Evolutionary conservation across 495 filamentous ascomycete genomes (phyloP).

Genomic region (Chaetomidium leptoderma): DNA sequence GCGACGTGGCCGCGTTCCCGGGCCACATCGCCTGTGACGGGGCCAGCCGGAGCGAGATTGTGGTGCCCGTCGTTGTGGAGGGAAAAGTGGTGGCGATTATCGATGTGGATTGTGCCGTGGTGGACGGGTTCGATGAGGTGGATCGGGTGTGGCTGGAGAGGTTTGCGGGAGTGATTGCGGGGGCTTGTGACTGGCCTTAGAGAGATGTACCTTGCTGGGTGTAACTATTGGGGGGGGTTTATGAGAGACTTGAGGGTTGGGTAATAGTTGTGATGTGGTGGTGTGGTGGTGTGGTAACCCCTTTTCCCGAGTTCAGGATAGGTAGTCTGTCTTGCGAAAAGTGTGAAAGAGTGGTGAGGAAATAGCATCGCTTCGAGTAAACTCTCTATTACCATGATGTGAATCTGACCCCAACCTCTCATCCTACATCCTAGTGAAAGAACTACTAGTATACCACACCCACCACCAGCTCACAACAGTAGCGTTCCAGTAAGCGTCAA

Average conservation of each 20-base stretch:
- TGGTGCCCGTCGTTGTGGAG: slow-evolving; percentile 67
- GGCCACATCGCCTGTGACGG: slow-evolving; percentile 91
- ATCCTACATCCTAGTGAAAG: too few relatives aligned
- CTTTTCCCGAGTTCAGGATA: too few relatives aligned
- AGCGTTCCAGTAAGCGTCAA: slow-evolving; percentile 64
- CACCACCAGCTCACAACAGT: slow-evolving; percentile 33
- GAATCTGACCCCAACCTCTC: too few relatives aligned
- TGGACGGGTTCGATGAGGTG: slow-evolving; percentile 68
- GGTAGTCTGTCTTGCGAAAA: too few relatives aligned
- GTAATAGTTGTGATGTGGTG: not conserved
- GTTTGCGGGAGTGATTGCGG: slow-evolving; percentile 60
- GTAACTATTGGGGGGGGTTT: not conserved
- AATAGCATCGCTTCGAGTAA: too few relatives aligned
- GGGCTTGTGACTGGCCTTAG: slow-evolving; percentile 68
- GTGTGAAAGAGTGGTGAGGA: too few relatives aligned
- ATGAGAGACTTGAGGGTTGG: not conserved
- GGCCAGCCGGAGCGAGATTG: slow-evolving; percentile 81
- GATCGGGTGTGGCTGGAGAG: slow-evolving; percentile 67
- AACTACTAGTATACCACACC: not conserved
- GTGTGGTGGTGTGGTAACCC: too few relatives aligned
- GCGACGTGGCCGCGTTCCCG: slow-evolving; percentile 71
- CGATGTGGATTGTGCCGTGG: slow-evolving; percentile 75
- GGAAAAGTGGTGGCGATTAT: slow-evolving; percentile 71
- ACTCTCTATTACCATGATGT: too few relatives aligned
- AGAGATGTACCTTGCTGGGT: not conserved